Percentiles rank a stretch among this genome's conserved stretches.
phyloP scores from a whole-genome alignment of 2,329 filamentous ascomycete species.

The Aspergillus sp. region DNA sequence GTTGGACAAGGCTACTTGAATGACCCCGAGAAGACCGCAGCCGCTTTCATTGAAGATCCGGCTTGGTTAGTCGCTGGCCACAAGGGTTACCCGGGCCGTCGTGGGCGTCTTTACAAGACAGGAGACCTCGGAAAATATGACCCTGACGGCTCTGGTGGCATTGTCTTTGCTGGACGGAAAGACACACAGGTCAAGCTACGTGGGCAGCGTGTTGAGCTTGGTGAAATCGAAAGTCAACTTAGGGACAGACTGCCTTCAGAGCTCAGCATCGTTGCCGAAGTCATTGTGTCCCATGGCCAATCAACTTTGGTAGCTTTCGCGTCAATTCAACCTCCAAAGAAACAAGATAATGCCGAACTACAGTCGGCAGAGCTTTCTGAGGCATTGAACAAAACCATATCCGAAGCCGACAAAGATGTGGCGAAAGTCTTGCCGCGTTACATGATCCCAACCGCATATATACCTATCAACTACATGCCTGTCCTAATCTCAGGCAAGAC shows the following conservation, averaged over 20 bases:
- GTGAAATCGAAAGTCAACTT: slow-evolving; percentile 42
- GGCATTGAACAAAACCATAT: slow-evolving; percentile 19
- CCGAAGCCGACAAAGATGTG: slow-evolving; percentile 24
- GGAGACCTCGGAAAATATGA: slow-evolving; percentile 42
- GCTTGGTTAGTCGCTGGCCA: slow-evolving; percentile 35
- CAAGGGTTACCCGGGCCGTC: slow-evolving; percentile 24
- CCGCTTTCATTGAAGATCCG: slow-evolving; percentile 39
- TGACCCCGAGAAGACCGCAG: slow-evolving; percentile 37
- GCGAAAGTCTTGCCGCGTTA: slow-evolving; percentile 31
- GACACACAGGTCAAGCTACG: slow-evolving; percentile 45
- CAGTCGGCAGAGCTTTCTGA: slow-evolving; percentile 15
- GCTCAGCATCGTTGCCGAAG: slow-evolving; percentile 48
- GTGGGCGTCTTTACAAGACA: slow-evolving; percentile 41
- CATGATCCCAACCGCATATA: slow-evolving; percentile 43
- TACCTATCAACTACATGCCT: slow-evolving; percentile 45
- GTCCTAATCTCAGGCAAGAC: slow-evolving; percentile 47
- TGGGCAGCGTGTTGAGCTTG: slow-evolving; percentile 45
- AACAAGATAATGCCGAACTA: slow-evolving; percentile 19
- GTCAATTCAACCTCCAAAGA: slow-evolving; percentile 24
- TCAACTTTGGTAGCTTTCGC: slow-evolving; percentile 33
- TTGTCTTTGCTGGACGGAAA: slow-evolving; percentile 40
- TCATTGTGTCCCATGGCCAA: slow-evolving; percentile 40
- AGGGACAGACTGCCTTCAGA: slow-evolving; percentile 28
- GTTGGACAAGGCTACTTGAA: slow-evolving; percentile 50
- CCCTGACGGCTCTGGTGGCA: slow-evolving; percentile 37